phyloP scores from a whole-genome alignment of 2,329 filamentous ascomycete species.

The Esteya vermicola region DNA sequence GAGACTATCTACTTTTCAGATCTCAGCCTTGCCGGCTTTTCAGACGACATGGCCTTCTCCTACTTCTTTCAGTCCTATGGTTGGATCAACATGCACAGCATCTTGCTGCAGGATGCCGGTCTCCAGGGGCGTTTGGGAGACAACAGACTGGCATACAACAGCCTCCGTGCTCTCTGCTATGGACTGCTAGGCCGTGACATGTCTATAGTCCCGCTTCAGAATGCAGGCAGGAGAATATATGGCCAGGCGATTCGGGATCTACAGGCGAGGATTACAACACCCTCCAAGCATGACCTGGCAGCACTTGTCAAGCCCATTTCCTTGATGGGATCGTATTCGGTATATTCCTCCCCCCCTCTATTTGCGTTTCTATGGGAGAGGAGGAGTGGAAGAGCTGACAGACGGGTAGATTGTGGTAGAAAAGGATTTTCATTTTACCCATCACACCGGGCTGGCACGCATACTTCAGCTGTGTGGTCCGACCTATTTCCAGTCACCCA shows the following conservation, averaged over 20 bases:
- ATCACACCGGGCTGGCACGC: constrained; percentile 14
- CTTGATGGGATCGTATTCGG: constrained; percentile 11
- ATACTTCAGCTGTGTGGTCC: constrained; percentile 15
- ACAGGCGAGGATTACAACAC: constrained; percentile 3
- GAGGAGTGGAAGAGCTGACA: too few relatives aligned
- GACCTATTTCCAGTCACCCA: constrained; percentile 12
- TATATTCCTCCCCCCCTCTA: neutral
- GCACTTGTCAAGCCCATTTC: constrained; percentile 10
- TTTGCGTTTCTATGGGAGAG: neutral
- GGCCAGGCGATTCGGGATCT: constrained; percentile 7
- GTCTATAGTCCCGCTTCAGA: constrained; percentile 6
- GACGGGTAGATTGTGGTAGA: constrained; percentile 12
- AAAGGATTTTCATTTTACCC: constrained; percentile 13
- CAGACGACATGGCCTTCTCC: constrained; percentile 14
- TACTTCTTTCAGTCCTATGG: constrained; percentile 16
- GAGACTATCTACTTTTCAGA: too few relatives aligned
- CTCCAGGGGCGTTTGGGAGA: constrained; percentile 10
- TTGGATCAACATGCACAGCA: constrained; percentile 17
- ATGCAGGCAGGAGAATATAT: constrained; percentile 6
- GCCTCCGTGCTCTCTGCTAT: constrained; percentile 11
- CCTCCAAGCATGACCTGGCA: constrained; percentile 7
- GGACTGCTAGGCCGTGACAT: constrained; percentile 11
- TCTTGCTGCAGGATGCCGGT: constrained; percentile 12
- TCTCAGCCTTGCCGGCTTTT: constrained; percentile 13
- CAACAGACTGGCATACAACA: constrained; percentile 10